Base-by-base conservation (phyloP, 768 basidiomycete species). In the Hysterangium stoloniferum region DNA sequence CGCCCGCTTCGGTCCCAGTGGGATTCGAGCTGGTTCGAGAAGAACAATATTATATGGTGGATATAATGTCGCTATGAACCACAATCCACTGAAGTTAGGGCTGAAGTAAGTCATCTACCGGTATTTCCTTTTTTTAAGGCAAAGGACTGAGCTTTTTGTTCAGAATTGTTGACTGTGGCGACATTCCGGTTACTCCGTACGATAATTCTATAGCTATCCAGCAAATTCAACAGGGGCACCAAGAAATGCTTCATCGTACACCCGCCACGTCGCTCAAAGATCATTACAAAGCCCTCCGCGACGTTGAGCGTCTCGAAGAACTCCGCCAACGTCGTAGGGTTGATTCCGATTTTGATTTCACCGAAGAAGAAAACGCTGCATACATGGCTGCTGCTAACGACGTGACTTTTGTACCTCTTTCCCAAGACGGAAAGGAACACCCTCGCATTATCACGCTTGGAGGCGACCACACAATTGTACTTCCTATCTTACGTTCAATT, bases 381-480 rank as follows among this genome's bases (percentile, higher is more conserved):
- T 41, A 51, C 31, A 19, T 32, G 17, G 40, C 40, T 25, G 37
- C 40, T 7, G 79, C 78, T 4, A 81, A 82, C 52, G 80, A 86
- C 57, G 46, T 74, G 45, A 82, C 79, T 12, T 73, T 85, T 19
- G 60, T 67, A 12, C 79, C 84, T 17, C 65, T 86, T 37, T 77
- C 84, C 35, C 60, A 67, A 17, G 86, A 92, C 53, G 86, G 85
- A 11, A 79, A 77, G 60, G 71, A 78, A 48, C 89, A 92, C 60
- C 89, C 90, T 0, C 73, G 86, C 33, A 68, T 93, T 48, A 75
- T 93, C 54, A 86, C 88, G 19, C 77, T 92, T 29, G 91, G 91
- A 19, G 90, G 91, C 3, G 90, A 93, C 60, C 90, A 92, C 61
- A 89, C 88, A 7, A 87, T 92, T 54, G 87, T 81, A 32, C 64